Base-by-base conservation (phyloP, 2,329 filamentous ascomycete genomes). In the Arthrobotrys conoides region DNA sequence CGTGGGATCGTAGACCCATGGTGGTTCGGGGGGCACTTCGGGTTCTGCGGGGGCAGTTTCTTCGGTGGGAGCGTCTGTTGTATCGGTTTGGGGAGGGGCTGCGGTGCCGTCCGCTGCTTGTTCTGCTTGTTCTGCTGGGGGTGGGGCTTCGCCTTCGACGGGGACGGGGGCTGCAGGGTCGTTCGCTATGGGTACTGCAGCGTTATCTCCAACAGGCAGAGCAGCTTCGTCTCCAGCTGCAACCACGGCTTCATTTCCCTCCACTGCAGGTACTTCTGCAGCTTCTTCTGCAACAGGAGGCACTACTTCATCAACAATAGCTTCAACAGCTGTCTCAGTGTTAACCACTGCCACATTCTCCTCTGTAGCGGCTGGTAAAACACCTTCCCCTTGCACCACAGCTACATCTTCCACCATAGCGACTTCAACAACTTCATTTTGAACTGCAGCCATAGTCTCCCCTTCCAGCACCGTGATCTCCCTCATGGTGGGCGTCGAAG, bases 401-500 rank as follows among this genome's bases (percentile, higher is more conserved):
- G 20, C 10, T 27, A 16, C 10, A 33, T 30, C 30, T 3, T 8
- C 51, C 27, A 14, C 51, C 22, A 16, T 22, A 55, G 16, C 24
- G 33, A 36, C 33, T 9, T n/a, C 51, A 30, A 16, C 20, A 44
- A 41, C 20, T 2, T 24, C 27, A 6, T 30, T 30, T 6, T 3
- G 3, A 30, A 30, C 27, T 30, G 6, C 27, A 3, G 6, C 57
- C 20, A 10, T 5, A 44, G 2, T 36, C 12, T 16, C 57, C 18
- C 20, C 33, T 12, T 18, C 57, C 0, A 30, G 10, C 18, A 38
- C 30, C 18, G 30, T 59, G 22, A 59, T 59, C 27, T 38, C 30
- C n/a, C 8, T 38, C 33, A n/a, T 61, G 5, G 57, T 44, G 16
- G 57, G 57, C 14, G 57, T 61, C 8, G 57, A 61, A 44, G 57